phyloP scores from a whole-genome alignment of 441 rosid genomes.

The Gossypium aridum region DNA sequence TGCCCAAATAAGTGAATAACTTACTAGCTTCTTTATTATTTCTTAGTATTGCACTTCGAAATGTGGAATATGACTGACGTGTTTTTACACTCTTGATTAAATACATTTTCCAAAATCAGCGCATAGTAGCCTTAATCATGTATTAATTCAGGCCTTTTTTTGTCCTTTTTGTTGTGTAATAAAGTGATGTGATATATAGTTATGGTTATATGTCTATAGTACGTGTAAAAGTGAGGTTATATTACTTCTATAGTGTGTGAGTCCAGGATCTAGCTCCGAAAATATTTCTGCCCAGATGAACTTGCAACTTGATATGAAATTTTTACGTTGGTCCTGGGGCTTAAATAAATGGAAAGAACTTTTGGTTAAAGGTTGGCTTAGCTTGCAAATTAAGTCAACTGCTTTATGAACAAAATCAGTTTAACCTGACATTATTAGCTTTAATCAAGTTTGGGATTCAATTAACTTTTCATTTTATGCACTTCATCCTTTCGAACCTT shows the following conservation, averaged over 20 bases:
- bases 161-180: background rate
- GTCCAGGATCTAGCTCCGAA: background rate
- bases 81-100: background rate
- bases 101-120: background rate
- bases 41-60: background rate
- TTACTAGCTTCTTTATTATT: background rate
- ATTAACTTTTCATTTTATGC: background rate
- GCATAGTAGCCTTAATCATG: background rate
- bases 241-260: background rate
- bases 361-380: background rate
- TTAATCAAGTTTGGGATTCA: background rate
- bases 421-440: background rate
- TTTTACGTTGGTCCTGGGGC: background rate
- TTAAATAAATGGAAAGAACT: constrained; percentile 2
- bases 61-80: background rate
- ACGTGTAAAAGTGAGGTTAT: background rate
- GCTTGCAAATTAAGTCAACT: background rate
- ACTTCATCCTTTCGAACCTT: background rate
- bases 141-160: background rate
- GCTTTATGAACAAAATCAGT: background rate
- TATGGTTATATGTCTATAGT: background rate
- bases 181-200: background rate
- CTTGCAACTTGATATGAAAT: background rate
- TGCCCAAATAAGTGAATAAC: background rate
- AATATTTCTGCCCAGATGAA: background rate